Base-by-base conservation (phyloP, 2,329 filamentous ascomycete genomes). In the Exophiala sp. region DNA sequence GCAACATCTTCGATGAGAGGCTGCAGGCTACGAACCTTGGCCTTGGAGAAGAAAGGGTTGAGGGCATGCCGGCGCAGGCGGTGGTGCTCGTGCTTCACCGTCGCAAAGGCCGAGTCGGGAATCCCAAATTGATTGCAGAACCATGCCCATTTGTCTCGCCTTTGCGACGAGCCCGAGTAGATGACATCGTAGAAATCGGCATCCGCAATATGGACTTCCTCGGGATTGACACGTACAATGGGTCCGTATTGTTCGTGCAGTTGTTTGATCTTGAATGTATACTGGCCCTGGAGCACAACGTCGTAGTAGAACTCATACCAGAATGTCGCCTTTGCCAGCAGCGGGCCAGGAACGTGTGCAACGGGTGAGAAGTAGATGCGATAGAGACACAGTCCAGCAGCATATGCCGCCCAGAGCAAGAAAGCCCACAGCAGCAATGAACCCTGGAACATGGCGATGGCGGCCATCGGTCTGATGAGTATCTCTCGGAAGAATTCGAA, bases 131-230 rank as follows among this genome's bases (percentile, higher is more conserved):
- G 52, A 9, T 44, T 45, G 13, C 56, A 44, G 6, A 46, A 46
- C 6, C 54, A 39, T 6, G 48, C 40, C 30, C 62, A 60, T 48
- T 65, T 65, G 14, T 65, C 58, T 6, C 62, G 59, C 10, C 24
- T 27, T 4, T 45, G 24, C 10, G 54, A 22, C 8, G 60, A 35
- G 16, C 52, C 50, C 0, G 59, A 54, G 39, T 67, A 68, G n/a
- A 68, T 60, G 13, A 62, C 60, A 18, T 65, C 56, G 43, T 63
- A 66, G 53, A 59, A 68, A 2, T 61, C 53, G 3, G 63, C 43
- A 37, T 68, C 66, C 10, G 59, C 58, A 51, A 67, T 60, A 39
- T 66, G 63, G 7, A 67, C 43, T 42, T 66, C 64, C 2, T 58
- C 38, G 2, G 65, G 65, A 22, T 55, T 63, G 38, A 41, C 24